A percentile compares a stretch with the other conserved stretches of the same genome.
These are phyloP conservation scores for Manihot esculenta DNA, from an alignment of 441 rosid genomes.

Conservation along the genomic window DNA sequence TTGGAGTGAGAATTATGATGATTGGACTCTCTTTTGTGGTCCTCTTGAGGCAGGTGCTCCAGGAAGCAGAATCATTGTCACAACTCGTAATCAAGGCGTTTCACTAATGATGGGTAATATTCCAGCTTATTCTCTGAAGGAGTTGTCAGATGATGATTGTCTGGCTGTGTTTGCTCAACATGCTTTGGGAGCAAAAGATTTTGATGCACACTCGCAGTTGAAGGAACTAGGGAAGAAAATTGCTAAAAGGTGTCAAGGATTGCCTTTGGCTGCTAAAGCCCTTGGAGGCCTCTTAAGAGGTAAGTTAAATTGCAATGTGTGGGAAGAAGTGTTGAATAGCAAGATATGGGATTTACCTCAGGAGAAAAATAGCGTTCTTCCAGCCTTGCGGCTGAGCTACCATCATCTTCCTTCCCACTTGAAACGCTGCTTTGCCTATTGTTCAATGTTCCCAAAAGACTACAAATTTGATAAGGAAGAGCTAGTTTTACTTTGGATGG, in stretches of 20 bases:
- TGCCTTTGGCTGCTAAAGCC: conserved; percentile 10
- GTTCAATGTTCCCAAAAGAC: conserved; percentile 5
- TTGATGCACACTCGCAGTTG: neutral
- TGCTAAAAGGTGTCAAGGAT: conserved; percentile 11
- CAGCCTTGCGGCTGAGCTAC: conserved; percentile 10
- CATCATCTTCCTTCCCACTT: conserved; percentile 15
- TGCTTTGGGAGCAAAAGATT: conserved; percentile 5
- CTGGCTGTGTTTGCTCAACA: conserved; percentile 11
- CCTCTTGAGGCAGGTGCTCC: conserved; percentile 13
- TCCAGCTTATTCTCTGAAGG: conserved; percentile 2
- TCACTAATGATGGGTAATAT: conserved; percentile 8
- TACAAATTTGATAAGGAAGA: conserved; percentile 7
- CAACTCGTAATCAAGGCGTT: conserved; percentile 11
- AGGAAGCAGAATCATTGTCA: conserved; percentile 3
- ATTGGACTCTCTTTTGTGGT: conserved; percentile 9
- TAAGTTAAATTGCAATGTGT: neutral
- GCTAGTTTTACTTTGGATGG: conserved; percentile 18
- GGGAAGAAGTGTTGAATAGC: conserved; percentile 10
- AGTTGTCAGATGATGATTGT: conserved; percentile 11
- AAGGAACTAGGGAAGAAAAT: neutral
- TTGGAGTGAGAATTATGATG: conserved; percentile 1
- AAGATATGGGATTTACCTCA: conserved; percentile 14
- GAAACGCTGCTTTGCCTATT: conserved; percentile 18
- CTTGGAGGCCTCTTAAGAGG: conserved; percentile 10
- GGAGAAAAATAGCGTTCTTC: conserved; percentile 13